Evolutionary conservation across 2,329 filamentous ascomycete genomes (phyloP).

Genomic region (Phaeosphaeriaceae sp.): DNA sequence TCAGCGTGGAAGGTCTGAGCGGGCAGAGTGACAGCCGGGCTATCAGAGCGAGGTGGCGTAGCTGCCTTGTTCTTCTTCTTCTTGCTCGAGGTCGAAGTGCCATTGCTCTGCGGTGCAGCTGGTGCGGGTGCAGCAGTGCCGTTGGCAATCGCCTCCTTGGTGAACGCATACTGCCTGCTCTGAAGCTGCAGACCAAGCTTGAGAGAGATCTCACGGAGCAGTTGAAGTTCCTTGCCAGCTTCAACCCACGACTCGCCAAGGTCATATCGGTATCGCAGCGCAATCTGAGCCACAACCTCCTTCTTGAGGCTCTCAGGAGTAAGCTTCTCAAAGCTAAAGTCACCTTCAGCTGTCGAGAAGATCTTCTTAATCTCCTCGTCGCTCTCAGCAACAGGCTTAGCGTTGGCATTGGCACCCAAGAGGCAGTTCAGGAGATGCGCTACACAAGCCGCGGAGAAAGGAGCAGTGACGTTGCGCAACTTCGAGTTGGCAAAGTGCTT

Average conservation of each 20-base stretch:
- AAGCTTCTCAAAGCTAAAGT: constrained; percentile 80
- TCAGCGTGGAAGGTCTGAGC: constrained; percentile 77
- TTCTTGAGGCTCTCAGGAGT: constrained; percentile 74
- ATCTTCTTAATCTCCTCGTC: constrained; percentile 76
- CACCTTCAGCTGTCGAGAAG: constrained; percentile 72
- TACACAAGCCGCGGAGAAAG: constrained; percentile 79
- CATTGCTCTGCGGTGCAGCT: constrained; percentile 46
- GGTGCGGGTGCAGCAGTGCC: constrained; percentile 20
- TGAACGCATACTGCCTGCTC: constrained; percentile 78
- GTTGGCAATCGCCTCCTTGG: constrained; percentile 42
- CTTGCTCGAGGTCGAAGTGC: constrained; percentile 41
- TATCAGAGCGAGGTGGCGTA: constrained; percentile 55
- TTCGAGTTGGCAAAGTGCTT: constrained; percentile 88
- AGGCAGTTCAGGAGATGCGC: constrained; percentile 94
- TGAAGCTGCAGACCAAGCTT: constrained; percentile 90
- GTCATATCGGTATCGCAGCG: constrained; percentile 77
- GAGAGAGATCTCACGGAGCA: constrained; percentile 86
- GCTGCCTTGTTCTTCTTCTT: constrained; percentile 64
- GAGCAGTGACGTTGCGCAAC: constrained; percentile 78
- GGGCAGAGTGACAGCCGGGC: constrained; percentile 54
- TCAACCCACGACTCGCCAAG: constrained; percentile 73
- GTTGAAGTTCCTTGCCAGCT: constrained; percentile 75
- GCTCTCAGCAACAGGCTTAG: constrained; percentile 78
- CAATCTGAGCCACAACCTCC: constrained; percentile 75
- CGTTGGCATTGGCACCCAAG: constrained; percentile 76